phyloP scores from a whole-genome alignment of 148 eudicot species.

The Arbutus unedo region DNA sequence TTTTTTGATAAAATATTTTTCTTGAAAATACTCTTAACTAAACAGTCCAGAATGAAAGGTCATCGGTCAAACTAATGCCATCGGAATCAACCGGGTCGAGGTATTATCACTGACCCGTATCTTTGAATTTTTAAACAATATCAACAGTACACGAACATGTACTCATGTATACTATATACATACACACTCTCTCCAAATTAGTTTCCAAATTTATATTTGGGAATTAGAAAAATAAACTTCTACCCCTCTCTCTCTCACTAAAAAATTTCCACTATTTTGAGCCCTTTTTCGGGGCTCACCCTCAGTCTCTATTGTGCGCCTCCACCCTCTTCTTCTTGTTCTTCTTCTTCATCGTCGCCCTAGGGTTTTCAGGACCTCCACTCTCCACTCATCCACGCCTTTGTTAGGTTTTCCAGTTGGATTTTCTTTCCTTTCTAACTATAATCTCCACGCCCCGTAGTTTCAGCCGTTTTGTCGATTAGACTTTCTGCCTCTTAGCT shows the following conservation, averaged over 20 bases:
- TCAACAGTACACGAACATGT: no score
- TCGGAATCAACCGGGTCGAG: no score
- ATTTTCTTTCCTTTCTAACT: slow-evolving; percentile 27
- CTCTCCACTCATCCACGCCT: background rate
- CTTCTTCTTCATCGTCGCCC: background rate
- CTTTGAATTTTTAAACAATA: background rate
- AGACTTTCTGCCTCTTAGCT: background rate
- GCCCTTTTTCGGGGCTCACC: background rate
- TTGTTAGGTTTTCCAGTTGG: slow-evolving; percentile 32
- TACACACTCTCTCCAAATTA: no score
- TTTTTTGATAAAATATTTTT: no score
- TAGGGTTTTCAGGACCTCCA: slow-evolving; percentile 21
- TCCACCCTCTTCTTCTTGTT: slow-evolving; percentile 5
- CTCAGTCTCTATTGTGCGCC: slow-evolving; percentile 4
- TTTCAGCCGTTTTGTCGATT: slow-evolving; percentile 56
- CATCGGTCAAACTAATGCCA: no score
- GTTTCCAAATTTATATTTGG: no score
- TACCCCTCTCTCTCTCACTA: background rate
- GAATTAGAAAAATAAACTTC: background rate
- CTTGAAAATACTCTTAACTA: no score
- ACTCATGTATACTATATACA: no score
- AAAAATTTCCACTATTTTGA: background rate
- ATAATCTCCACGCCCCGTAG: slow-evolving; percentile 39
- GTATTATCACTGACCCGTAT: no score
- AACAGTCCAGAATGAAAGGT: no score